These are phyloP conservation scores for Micractinium sp. DNA, from an alignment of 139 green algal species.

Conservation along the genomic window DNA sequence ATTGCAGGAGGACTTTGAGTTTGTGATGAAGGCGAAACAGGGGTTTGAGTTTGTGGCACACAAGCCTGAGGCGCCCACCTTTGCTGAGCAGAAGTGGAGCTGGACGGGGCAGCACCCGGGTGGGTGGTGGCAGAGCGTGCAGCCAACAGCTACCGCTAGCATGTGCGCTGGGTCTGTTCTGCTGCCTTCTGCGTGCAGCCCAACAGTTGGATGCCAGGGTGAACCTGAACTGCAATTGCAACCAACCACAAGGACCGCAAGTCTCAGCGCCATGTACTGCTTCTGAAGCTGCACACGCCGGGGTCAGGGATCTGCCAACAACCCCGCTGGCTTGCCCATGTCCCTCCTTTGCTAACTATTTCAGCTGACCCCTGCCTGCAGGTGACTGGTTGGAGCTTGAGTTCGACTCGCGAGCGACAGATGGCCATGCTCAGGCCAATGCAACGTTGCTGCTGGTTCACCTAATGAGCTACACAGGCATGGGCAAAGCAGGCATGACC, in stretches of 20 bases:
- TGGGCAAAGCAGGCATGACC: background rate
- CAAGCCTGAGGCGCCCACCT: background rate
- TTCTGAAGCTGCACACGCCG: too few relatives aligned
- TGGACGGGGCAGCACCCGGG: background rate
- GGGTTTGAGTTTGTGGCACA: constrained; percentile 9
- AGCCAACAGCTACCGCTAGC: too few relatives aligned
- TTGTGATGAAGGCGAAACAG: background rate
- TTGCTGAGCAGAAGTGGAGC: constrained; percentile 23
- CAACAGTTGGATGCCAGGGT: too few relatives aligned
- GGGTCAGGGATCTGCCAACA: background rate
- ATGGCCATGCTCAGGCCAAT: background rate
- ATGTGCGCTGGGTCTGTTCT: too few relatives aligned
- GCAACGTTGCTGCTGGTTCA: background rate
- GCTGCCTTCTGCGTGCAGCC: too few relatives aligned
- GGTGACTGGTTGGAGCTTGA: background rate
- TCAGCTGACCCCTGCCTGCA: background rate
- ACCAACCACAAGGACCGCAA: too few relatives aligned
- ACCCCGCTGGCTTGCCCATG: background rate
- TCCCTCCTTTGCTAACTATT: too few relatives aligned
- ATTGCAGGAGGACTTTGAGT: constrained; percentile 31
- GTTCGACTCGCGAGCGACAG: background rate
- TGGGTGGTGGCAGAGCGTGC: too few relatives aligned
- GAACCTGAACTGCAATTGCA: too few relatives aligned
- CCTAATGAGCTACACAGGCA: background rate
- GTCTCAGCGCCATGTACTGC: too few relatives aligned